Evolutionary conservation across 257 asterid species (phyloP).

Genomic region (Thymus mandschuricus): DNA sequence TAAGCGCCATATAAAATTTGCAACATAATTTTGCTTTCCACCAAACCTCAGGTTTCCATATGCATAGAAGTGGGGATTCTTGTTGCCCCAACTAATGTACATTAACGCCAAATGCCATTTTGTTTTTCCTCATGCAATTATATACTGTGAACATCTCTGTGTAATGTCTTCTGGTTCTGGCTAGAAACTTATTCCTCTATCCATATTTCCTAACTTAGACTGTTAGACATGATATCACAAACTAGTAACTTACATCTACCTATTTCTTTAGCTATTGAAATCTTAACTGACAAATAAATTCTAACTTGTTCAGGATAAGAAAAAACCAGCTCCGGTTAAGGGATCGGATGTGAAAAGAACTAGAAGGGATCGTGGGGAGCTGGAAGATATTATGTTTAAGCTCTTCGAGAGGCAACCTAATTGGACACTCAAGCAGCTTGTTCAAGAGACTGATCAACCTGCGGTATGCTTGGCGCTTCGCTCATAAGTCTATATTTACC

Average conservation of each 20-base stretch:
- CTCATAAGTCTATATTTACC: constrained; percentile 18
- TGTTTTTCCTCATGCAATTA: not conserved
- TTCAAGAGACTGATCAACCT: constrained; percentile 94
- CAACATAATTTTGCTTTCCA: not conserved
- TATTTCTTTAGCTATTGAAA: constrained; percentile 11
- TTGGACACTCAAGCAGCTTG: constrained; percentile 92
- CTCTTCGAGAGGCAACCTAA: constrained; percentile 91
- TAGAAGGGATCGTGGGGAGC: constrained; percentile 88
- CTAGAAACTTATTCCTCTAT: not conserved
- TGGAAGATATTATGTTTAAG: constrained; percentile 95
- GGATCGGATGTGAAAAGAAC: constrained; percentile 83
- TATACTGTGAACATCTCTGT: not conserved
- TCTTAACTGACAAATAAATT: constrained; percentile 10
- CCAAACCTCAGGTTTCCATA: not conserved
- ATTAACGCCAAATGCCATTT: not conserved
- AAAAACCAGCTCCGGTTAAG: constrained; percentile 73
- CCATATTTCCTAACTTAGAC: not conserved
- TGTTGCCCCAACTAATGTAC: not conserved
- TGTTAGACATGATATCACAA: constrained; percentile 3
- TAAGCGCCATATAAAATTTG: not conserved
- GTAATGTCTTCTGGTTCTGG: constrained; percentile 10
- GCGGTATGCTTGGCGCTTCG: constrained; percentile 61
- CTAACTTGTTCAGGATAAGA: constrained; percentile 70
- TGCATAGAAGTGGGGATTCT: not conserved
- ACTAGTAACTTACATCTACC: not conserved